A percentile compares a stretch with the other conserved stretches of the same genome.
These are phyloP conservation scores for Fusarium transvaalense DNA, from an alignment of 2,329 filamentous ascomycete species.

Conservation along the genomic window DNA sequence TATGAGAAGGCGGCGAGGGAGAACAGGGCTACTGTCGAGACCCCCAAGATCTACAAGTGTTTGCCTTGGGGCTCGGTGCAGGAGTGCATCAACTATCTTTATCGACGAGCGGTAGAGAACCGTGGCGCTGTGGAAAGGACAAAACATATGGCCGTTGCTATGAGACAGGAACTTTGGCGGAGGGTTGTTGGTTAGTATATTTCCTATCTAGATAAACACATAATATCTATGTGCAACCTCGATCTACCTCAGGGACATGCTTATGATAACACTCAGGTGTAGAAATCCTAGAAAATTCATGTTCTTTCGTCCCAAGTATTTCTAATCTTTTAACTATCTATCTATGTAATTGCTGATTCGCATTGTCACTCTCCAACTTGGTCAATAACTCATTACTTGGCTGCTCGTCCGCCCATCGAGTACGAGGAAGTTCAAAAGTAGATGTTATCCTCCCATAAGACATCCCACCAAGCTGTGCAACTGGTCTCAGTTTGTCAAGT, in stretches of 20 bases:
- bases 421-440: constrained; percentile 73
- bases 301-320: not conserved
- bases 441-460: constrained; percentile 80
- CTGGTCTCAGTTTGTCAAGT: constrained; percentile 79
- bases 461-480: constrained; percentile 88
- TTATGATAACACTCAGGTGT: no score
- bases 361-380: not conserved
- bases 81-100: constrained; percentile 56
- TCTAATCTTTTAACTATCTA: no score
- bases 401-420: constrained; percentile 9
- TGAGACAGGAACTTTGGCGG: constrained; percentile 49
- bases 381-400: not conserved
- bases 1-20: constrained; percentile 39
- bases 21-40: constrained; percentile 25
- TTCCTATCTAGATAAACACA: no score
- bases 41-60: constrained; percentile 53
- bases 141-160: constrained; percentile 47
- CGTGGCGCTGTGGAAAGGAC: constrained; percentile 53
- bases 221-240: no score
- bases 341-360: no score
- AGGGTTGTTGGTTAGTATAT: constrained; percentile 39
- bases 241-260: no score
- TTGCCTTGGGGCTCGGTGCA: constrained; percentile 56
- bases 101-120: constrained; percentile 57
- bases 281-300: no score